Base-by-base conservation (phyloP, 2,329 filamentous ascomycete species). In the Pestalotiopsis sp. region DNA sequence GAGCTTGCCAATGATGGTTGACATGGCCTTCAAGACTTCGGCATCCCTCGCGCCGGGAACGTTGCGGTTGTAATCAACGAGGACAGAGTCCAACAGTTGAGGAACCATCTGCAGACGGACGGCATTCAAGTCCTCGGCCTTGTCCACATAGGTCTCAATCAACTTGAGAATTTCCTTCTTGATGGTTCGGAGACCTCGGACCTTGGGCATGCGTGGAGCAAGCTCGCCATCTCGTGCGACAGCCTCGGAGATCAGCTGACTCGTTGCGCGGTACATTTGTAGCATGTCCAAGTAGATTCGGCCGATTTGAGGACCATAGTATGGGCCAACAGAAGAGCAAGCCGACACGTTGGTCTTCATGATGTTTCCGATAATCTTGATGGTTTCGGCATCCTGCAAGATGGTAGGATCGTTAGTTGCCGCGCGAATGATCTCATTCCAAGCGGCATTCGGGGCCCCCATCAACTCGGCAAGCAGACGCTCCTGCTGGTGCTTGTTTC, bases 301-400 rank as follows among this genome's bases (percentile, higher is more conserved):
- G 56, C 95, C 96, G 75, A 99, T 97, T 79, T 99, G 96, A 13
- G 96, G 95, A 77, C 97, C 98, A 81, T 99, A 99, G 82, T 98
- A 99, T 66, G 93, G 91, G 41, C 97, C 96, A 69, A 99, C 96
- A 0, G 96, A 98, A 45, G 93, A 93, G 81, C 96, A 99, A 45
- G 96, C 96, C n/a, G 97, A 95, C 4, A 99, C 96, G 76, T 99
- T 99, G 0, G 96, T 99, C 88, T 99, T 99, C 96, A 99, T 99
- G 79, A 99, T 98, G 82, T 99, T 99, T 73, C 96, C 96, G 71
- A 99, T 95, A 73, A 99, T 91, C 85, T 99, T 99, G 84, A 99
- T 98, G 0, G 95, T 97, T 74, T 99, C 95, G 12, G 91, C 86
- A 77, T 98, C 94, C 80, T 98, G 94, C 13, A 99, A 86, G 73